phyloP scores from a whole-genome alignment of 495 filamentous ascomycete genomes.

The Aspergillus cristatus region DNA sequence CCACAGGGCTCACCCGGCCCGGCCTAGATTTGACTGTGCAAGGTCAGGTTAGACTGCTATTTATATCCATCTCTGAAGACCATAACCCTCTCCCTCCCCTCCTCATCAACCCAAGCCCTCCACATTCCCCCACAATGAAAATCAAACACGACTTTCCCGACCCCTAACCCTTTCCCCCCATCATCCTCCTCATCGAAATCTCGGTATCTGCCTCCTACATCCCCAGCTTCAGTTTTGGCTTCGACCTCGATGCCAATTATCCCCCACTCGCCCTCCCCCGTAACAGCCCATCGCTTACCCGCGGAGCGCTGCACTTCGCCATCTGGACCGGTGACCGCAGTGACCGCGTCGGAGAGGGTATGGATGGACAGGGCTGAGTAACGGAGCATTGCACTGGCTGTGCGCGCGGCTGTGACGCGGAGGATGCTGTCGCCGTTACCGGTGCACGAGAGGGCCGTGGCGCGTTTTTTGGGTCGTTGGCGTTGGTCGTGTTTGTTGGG shows the following conservation, averaged over 20 bases:
- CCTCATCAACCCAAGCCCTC: conserved; percentile 68
- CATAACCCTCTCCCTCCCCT: conserved; percentile 51
- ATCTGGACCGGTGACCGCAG: conserved; percentile 53
- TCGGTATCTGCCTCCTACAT: no score
- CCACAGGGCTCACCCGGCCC: no score
- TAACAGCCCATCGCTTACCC: conserved; percentile 62
- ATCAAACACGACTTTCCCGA: conserved; percentile 53
- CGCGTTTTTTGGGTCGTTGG: conserved; percentile 26
- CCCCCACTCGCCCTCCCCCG: conserved; percentile 75
- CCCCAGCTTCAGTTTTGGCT: conserved; percentile 17
- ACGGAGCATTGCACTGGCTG: conserved; percentile 63
- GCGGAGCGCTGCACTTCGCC: conserved; percentile 74
- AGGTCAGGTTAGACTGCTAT: no score
- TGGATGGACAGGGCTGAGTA: conserved; percentile 40
- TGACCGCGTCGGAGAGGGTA: conserved; percentile 41
- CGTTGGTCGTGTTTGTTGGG: not conserved
- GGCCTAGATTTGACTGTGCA: no score
- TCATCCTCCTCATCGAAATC: conserved; percentile 6
- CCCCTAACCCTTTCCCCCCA: conserved; percentile 29
- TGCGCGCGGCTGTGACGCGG: conserved; percentile 61
- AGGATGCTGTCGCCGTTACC: conserved; percentile 90
- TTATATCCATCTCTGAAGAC: conserved; percentile 50
- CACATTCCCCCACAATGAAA: conserved; percentile 92
- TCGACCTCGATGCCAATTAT: conserved; percentile 77
- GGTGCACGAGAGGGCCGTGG: conserved; percentile 71